These are phyloP conservation scores for Alopecurus myosuroides DNA, from an alignment of 176 grass and related monocot genomes.

Conservation along the genomic window DNA sequence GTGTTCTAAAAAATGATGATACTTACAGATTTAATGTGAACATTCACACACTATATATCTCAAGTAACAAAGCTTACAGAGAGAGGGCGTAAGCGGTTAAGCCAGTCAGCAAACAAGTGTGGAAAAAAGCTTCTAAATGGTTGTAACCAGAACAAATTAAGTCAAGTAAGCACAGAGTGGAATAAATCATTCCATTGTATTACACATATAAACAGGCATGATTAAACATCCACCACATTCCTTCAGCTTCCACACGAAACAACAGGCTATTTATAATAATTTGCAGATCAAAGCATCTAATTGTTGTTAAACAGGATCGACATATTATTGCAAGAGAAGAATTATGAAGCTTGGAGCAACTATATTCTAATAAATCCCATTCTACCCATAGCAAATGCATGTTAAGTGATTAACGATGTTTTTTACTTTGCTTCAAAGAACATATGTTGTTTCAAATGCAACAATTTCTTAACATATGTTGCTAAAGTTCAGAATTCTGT, in stretches of 20 bases:
- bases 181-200: background rate
- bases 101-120: background rate
- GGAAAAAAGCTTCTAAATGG: background rate
- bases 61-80: background rate
- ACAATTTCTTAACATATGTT: too few species aligned
- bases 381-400: background rate
- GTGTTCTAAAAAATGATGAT: background rate
- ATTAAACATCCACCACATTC: background rate
- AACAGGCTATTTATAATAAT: background rate
- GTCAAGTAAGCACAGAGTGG: background rate
- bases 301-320: background rate
- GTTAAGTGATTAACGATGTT: background rate
- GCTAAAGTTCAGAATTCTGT: too few species aligned
- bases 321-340: background rate
- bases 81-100: background rate
- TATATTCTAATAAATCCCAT: background rate
- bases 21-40: background rate
- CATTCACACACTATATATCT: background rate
- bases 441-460: background rate
- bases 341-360: background rate
- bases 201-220: background rate
- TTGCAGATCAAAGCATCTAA: background rate
- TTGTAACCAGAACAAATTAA: conserved; percentile 2
- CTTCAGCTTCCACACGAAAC: conserved; percentile 9
- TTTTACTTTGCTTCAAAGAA: background rate